Percentiles rank a stretch among this genome's conserved stretches.
phyloP scores from a whole-genome alignment of 495 filamentous ascomycete genomes.

The Daldinia decipiens region DNA sequence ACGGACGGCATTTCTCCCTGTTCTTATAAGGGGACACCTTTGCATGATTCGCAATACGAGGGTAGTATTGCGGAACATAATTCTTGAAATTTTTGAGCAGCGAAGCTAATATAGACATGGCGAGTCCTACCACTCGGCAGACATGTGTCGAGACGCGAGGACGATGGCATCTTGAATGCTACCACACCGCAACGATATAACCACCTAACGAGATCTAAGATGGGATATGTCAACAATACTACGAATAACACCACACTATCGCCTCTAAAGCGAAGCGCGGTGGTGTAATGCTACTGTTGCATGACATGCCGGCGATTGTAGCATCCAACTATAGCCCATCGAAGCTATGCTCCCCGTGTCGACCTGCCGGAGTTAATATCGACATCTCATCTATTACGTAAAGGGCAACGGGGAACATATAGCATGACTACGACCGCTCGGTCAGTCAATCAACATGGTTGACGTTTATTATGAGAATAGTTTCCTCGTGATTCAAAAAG shows the following conservation, averaged over 20 bases:
- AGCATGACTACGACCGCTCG: background rate
- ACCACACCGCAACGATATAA: conserved; percentile 14
- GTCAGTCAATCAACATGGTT: background rate
- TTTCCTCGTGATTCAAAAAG: no score
- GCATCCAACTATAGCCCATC: conserved; percentile 29
- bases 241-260: background rate
- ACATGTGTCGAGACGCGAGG: conserved; percentile 4
- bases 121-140: conserved; percentile 27
- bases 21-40: background rate
- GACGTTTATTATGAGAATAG: background rate
- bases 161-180: conserved; percentile 24
- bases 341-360: conserved; percentile 5
- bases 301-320: conserved; percentile 31
- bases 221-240: background rate
- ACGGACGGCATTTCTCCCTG: conserved; percentile 35
- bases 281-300: conserved; percentile 43
- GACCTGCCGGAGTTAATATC: conserved; percentile 33
- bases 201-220: conserved; percentile 21
- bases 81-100: conserved; percentile 3
- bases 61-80: conserved; percentile 23
- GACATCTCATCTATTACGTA: conserved; percentile 35
- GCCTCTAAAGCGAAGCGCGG: conserved; percentile 1
- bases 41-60: conserved; percentile 13
- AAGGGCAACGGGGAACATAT: conserved; percentile 8
- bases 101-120: conserved; percentile 22